Evolutionary conservation across 495 filamentous ascomycete genomes (phyloP).

Genomic region (Lepidopterella palustris): DNA sequence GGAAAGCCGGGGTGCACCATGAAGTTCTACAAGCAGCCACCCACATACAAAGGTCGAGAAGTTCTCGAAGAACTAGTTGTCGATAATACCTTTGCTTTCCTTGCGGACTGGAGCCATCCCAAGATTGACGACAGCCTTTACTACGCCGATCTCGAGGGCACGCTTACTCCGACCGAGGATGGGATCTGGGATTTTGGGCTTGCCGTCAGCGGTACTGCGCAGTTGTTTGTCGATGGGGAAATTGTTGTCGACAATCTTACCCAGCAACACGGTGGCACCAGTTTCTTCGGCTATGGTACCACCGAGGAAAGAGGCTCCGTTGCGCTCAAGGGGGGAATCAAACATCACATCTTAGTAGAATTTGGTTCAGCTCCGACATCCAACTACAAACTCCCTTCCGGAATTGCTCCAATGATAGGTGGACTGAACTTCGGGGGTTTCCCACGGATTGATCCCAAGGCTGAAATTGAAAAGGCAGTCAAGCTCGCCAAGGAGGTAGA

Average conservation of each 20-base stretch:
- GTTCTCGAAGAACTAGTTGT: conserved; percentile 51
- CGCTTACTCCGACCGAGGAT: conserved; percentile 50
- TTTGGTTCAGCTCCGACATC: background rate
- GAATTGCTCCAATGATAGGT: background rate
- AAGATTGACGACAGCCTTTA: conserved; percentile 49
- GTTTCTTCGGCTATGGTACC: conserved; percentile 58
- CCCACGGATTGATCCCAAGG: conserved; percentile 55
- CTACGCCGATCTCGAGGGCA: conserved; percentile 58
- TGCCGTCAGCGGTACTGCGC: conserved; percentile 67
- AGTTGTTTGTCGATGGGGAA: conserved; percentile 60
- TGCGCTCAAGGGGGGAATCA: conserved; percentile 19
- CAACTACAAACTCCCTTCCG: background rate
- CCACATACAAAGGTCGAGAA: conserved; percentile 40
- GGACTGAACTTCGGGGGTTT: conserved; percentile 69
- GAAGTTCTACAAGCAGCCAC: conserved; percentile 53
- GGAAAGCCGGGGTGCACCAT: conserved; percentile 45
- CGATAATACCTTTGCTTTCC: conserved; percentile 47
- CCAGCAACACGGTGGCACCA: conserved; percentile 50
- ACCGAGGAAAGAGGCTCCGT: conserved; percentile 51
- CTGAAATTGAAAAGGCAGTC: conserved; percentile 58
- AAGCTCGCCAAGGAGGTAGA: conserved; percentile 55
- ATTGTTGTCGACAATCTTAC: conserved; percentile 62
- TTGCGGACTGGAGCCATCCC: conserved; percentile 59
- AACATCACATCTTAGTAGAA: conserved; percentile 46
- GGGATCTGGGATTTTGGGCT: conserved; percentile 71